Evolutionary conservation across 306 rosid species (phyloP), one percentile per base, ranked within the genome.

Genomic region (Arachis hypogaea): DNA sequence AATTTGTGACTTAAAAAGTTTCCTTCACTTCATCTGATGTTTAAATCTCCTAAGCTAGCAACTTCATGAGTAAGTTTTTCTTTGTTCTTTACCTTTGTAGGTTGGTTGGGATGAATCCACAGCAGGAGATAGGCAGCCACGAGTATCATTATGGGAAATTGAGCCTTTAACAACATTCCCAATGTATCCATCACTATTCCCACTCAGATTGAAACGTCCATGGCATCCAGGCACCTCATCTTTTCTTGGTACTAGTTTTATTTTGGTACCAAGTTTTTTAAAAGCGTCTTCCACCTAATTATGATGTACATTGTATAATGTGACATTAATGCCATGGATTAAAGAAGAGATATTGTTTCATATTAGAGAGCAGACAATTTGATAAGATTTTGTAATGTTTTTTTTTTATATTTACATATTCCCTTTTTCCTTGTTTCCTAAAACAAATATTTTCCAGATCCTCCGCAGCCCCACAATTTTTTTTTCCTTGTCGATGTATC

Each of bases 81-180:
- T 4, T 68, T 40, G n/a, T 75, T 57, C 16, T 14, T 73, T 7
- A 67, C 63, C 18, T 46, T 46, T 44, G 54, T 67, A 86, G 97
- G 97, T 92, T 54, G 97, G 97, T 72, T 92, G 97, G 97, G 97
- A 92, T 74, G 97, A 92, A 81, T 89, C 97, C 63, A 87, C 97
- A 30, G 90, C 93, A 45, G 96, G 93, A 51, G 97, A 92, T 69
- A 86, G 97, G 77, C 96, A 83, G 79, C 97, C 97, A 40, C 78
- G 97, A 43, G 97, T 92, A 10, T 92, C 96, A 1, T 80, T 92
- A 70, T 92, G 97, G 97, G 97, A 92, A 84, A 92, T 92, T 78
- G 97, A 92, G 83, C 97, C 97, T 68, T 83, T 92, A 62, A 92
- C 97, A 59, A 92, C 93, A 41, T 92, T 92, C 76, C 97, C 97